phyloP scores from a whole-genome alignment of 2,329 filamentous ascomycete genomes.

The Aspergillus sp. region DNA sequence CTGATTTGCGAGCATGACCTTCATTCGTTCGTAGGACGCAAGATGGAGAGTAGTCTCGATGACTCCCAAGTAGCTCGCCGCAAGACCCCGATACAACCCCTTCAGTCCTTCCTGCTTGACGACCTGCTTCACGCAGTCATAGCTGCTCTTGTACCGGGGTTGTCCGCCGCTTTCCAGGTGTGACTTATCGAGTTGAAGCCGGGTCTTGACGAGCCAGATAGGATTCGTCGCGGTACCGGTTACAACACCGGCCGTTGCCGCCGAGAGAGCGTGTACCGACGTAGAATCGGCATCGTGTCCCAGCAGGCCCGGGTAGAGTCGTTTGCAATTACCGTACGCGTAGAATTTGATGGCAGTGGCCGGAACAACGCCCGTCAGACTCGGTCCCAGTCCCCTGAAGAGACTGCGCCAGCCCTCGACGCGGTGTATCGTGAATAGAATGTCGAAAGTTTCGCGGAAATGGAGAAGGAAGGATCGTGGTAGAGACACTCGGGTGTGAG shows the following conservation, averaged over 20 bases:
- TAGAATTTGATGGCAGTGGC: conserved; percentile 42
- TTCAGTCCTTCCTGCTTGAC: conserved; percentile 79
- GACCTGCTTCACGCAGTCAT: conserved; percentile 69
- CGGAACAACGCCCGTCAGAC: conserved; percentile 39
- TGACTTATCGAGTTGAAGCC: conserved; percentile 53
- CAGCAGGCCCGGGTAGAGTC: conserved; percentile 29
- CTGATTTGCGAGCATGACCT: conserved; percentile 23
- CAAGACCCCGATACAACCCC: conserved; percentile 85
- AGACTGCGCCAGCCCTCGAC: conserved; percentile 40
- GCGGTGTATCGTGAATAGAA: conserved; percentile 36
- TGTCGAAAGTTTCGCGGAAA: conserved; percentile 34
- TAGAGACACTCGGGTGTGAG: conserved; percentile 50
- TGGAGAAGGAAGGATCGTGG: conserved; percentile 60
- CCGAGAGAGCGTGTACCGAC: conserved; percentile 34
- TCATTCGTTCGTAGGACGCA: conserved; percentile 38
- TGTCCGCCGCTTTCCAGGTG: conserved; percentile 25
- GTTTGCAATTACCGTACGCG: conserved; percentile 40
- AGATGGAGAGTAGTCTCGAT: conserved; percentile 39
- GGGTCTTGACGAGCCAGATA: conserved; percentile 65
- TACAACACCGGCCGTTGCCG: conserved; percentile 35
- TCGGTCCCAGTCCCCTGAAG: conserved; percentile 39
- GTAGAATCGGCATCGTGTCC: conserved; percentile 30
- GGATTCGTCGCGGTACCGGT: conserved; percentile 40
- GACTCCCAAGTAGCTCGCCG: conserved; percentile 59
- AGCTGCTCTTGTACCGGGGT: conserved; percentile 56